Evolutionary conservation across 2,329 filamentous ascomycete genomes (phyloP).

Genomic region (Aspergillus udagawae): DNA sequence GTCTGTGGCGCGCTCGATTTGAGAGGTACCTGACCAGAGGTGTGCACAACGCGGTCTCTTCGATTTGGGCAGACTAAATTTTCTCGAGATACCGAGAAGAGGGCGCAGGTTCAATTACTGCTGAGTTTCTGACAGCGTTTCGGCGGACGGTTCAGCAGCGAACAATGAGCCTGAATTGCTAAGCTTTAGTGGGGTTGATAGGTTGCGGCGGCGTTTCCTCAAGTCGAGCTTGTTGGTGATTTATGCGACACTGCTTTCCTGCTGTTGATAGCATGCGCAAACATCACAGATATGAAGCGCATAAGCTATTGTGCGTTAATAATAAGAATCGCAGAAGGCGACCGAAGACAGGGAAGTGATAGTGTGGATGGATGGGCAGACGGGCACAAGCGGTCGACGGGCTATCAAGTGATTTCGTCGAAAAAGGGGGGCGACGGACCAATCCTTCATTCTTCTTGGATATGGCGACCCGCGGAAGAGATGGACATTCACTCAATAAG

Average conservation of each 20-base stretch:
- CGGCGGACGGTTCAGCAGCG: constrained; percentile 3
- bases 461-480: not conserved
- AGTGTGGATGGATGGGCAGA: not conserved
- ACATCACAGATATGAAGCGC: not conserved
- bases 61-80: not conserved
- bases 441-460: not conserved
- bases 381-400: not conserved
- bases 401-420: not conserved
- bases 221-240: constrained; percentile 7
- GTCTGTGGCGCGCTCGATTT: not conserved
- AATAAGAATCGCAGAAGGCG: not conserved
- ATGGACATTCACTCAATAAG: not conserved
- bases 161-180: not conserved
- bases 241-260: constrained; percentile 4
- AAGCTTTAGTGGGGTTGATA: not conserved
- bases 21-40: not conserved
- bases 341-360: not conserved
- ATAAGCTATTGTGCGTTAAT: not conserved
- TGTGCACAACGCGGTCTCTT: not conserved
- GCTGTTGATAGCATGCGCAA: not conserved
- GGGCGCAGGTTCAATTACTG: not conserved
- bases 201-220: not conserved
- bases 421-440: not conserved
- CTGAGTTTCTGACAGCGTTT: constrained; percentile 1
- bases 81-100: not conserved